phyloP scores from a whole-genome alignment of 1,284 basidiomycete genomes.

The Malassezia brasiliensis region DNA sequence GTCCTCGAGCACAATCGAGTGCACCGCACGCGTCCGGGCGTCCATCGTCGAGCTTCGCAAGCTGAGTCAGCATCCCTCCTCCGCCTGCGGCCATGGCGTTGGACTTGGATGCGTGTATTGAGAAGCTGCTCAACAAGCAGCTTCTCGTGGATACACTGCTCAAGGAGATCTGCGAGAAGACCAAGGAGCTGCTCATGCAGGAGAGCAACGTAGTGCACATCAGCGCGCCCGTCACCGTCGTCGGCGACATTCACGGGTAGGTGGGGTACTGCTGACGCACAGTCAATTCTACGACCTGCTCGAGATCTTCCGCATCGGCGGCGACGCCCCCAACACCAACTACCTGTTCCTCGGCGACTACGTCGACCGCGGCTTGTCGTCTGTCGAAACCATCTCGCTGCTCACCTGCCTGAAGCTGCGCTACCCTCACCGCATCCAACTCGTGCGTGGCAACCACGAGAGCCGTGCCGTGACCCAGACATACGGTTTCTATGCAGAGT shows the following conservation, averaged over 20 bases:
- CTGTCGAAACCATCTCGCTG: constrained; percentile 94
- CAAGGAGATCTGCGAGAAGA: constrained; percentile 48
- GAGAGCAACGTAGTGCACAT: constrained; percentile 99
- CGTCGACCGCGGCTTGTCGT: constrained; percentile 92
- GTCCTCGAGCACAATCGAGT: constrained; percentile 17
- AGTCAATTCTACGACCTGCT: constrained; percentile 99
- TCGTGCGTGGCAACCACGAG: constrained; percentile 97
- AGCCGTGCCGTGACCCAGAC: constrained; percentile 98
- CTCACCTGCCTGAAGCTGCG: constrained; percentile 92
- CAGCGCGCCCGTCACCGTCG: constrained; percentile 93
- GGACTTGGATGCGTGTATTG: constrained; percentile 47
- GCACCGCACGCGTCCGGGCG: constrained; percentile 4
- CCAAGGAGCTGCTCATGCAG: constrained; percentile 71
- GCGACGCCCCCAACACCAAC: constrained; percentile 89
- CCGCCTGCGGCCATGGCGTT: constrained; percentile 28
- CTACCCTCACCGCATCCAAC: constrained; percentile 90
- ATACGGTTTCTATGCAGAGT: constrained; percentile 98
- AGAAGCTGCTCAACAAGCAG: constrained; percentile 45
- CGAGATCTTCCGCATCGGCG: constrained; percentile 97
- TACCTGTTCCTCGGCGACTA: constrained; percentile 78
- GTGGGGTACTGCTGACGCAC: background rate
- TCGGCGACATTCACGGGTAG: constrained; percentile 96
- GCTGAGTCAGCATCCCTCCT: constrained; percentile 4
- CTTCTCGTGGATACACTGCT: constrained; percentile 44
- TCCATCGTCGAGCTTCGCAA: constrained; percentile 8